Base-by-base conservation (phyloP, 1,284 basidiomycete genomes). In the Cutaneotrichosporon sp. region DNA sequence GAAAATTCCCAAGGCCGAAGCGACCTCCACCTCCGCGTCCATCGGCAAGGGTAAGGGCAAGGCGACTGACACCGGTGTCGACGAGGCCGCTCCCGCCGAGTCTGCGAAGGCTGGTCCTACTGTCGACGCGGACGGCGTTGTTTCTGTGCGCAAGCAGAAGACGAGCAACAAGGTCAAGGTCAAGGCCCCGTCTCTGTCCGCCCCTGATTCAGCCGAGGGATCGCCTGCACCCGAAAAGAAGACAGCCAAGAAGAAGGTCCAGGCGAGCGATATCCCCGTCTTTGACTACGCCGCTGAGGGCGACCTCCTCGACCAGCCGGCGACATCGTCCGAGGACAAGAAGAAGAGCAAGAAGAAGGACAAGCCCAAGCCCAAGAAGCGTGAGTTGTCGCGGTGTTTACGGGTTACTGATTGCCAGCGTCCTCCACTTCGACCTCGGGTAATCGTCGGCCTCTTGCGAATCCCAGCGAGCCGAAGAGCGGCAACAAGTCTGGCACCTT, bases 271-370 rank as follows among this genome's bases (percentile, higher is more conserved):
- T 29, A 78, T 81, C 47, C 84, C 83, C 51, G 81, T 81, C 42
- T 94, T 93, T 73, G 90, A 93, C 79, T 95, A 93, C 74, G 79
- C 84, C 3, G 79, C 82, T 5, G 86, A 85, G 45, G 86, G 89
- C 11, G 92, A 92, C 73, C 85, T 94, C 59, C 80, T 95, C 64
- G 93, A 95, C 71, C 72, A 77, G 34, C 74, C 65, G 11, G 54
- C 53, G 16, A 56, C 34, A 2, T 53, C 51, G 51, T 22, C 51
- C 22, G 27, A 29, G 24, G 25, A 16, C 24, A 58, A 47, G 24
- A n/a, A n/a, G n/a, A n/a, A n/a, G n/a, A 54, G 20, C 45, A 54
- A 54, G 45, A 16, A 25, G 6, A 51, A 45, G 45, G 46, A 49
- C 33, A 53, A 42, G 38, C 49, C 10, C 13, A 54, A 46, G 53